Base-by-base conservation (phyloP, 2,329 filamentous ascomycete species). In the Sphaerulina vaccinii region DNA sequence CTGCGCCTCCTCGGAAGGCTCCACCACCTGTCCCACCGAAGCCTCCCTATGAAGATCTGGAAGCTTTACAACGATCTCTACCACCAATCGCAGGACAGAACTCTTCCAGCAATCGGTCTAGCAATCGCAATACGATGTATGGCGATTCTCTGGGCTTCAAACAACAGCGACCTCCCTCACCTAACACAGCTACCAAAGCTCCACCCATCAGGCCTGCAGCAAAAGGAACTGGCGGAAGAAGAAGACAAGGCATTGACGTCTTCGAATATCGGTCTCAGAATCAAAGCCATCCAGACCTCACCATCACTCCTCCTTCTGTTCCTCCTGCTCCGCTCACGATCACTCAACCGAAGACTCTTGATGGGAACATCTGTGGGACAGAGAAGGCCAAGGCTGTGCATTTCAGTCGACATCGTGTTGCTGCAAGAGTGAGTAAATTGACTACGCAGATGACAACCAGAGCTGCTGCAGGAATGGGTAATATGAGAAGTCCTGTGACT, bases 331-430 rank as follows among this genome's bases (percentile, higher is more conserved):
- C n/a, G n/a, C n/a, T n/a, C n/a, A n/a, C n/a, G n/a, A n/a, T n/a
- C n/a, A n/a, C n/a, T n/a, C n/a, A n/a, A n/a, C n/a, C n/a, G 24
- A 6, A 27, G 24, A 7, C n/a, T n/a, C n/a, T 13, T n/a, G n/a
- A n/a, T n/a, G n/a, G n/a, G n/a, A n/a, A n/a, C n/a, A n/a, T n/a
- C n/a, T n/a, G n/a, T n/a, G n/a, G n/a, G n/a, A n/a, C n/a, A n/a
- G 27, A 32, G n/a, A 32, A 47, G 3, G 33, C 44, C 13, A 27
- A 13, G n/a, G 45, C 45, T 1, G 18, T 41, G 2, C 45, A 49
- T 18, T 49, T 49, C 45, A 40, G 36, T n/a, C 35, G 36, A 1
- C 24, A 49, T 33, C 45, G 45, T 3, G 18, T 39, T 16, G 24
- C 45, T 3, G 37, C 45, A 13, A 39, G 35, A 2, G 45, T 49